phyloP scores from a whole-genome alignment of 2,329 filamentous ascomycete genomes.

The Blastomyces emzantsi region DNA sequence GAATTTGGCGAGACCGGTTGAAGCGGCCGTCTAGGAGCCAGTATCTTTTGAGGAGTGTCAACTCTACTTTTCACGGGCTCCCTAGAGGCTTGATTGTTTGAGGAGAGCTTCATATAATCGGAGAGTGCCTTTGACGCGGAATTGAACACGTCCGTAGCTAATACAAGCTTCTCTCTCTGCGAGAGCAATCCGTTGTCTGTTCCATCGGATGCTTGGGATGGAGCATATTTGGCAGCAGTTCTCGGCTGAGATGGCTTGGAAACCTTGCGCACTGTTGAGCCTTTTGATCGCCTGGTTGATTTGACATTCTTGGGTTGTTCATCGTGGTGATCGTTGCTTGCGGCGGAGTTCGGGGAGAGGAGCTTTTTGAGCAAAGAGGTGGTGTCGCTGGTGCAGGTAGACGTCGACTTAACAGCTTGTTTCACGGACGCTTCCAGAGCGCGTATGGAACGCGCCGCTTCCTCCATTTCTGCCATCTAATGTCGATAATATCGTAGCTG shows the following conservation, averaged over 20 bases:
- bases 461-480: constrained; percentile 7
- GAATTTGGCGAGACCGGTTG: constrained; percentile 26
- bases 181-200: constrained; percentile 25
- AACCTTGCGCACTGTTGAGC: constrained; percentile 21
- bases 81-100: constrained; percentile 16
- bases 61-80: not conserved
- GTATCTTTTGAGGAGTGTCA: constrained; percentile 10
- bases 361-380: constrained; percentile 33
- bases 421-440: constrained; percentile 42
- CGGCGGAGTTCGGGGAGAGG: constrained; percentile 21
- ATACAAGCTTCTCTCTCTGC: constrained; percentile 31
- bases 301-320: constrained; percentile 20
- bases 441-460: constrained; percentile 15
- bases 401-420: constrained; percentile 44
- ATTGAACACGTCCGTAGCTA: constrained; percentile 42
- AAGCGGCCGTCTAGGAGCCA: constrained; percentile 17
- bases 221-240: constrained; percentile 20
- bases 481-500: not conserved
- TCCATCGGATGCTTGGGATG: constrained; percentile 21
- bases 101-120: constrained; percentile 27
- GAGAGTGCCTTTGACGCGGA: constrained; percentile 36
- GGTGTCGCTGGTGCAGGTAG: constrained; percentile 44
- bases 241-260: constrained; percentile 22
- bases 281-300: constrained; percentile 19
- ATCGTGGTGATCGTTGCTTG: constrained; percentile 15